Evolutionary conservation across 352 stramenopile genomes (phyloP).

Genomic region (Heterotrichella gracilis): DNA sequence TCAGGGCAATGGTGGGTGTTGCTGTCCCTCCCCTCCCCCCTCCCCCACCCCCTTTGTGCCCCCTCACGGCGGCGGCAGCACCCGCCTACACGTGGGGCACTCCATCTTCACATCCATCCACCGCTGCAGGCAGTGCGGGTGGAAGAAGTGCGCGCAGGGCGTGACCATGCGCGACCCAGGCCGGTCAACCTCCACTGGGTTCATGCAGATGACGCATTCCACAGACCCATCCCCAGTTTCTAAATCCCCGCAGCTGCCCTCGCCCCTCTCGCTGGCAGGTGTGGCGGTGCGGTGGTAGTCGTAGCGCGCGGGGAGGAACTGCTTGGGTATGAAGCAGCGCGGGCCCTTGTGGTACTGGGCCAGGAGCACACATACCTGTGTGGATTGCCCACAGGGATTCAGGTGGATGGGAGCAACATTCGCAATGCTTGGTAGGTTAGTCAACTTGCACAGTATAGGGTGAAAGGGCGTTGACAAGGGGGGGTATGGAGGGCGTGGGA

Average conservation of each 20-base stretch:
- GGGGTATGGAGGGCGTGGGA: too few species aligned
- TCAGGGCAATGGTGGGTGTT: too few species aligned
- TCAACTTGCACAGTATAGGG: too few species aligned
- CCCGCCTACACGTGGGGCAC: conserved; percentile 49
- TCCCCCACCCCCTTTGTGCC: too few species aligned
- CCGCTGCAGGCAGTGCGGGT: conserved; percentile 46
- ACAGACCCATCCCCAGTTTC: conserved; percentile 12
- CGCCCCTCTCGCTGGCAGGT: too few species aligned
- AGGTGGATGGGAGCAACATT: too few species aligned
- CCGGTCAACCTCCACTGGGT: conserved; percentile 25
- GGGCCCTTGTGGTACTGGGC: conserved; percentile 58
- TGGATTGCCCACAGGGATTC: too few species aligned
- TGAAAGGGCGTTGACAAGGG: too few species aligned
- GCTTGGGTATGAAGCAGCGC: conserved; percentile 63
- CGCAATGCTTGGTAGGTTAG: too few species aligned
- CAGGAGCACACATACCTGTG: conserved; percentile 42
- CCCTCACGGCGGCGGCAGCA: conserved; percentile 33
- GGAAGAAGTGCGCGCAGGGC: conserved; percentile 59
- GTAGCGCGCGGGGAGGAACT: conserved; percentile 75
- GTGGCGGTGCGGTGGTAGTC: conserved; percentile 78
- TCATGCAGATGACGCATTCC: conserved; percentile 43
- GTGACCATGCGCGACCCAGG: conserved; percentile 55
- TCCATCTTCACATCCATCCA: conserved; percentile 73
- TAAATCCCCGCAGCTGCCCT: not conserved
- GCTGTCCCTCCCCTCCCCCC: too few species aligned